Evolutionary conservation across 2,329 filamentous ascomycete genomes (phyloP).

Genomic region (Juglanconis juglandina): DNA sequence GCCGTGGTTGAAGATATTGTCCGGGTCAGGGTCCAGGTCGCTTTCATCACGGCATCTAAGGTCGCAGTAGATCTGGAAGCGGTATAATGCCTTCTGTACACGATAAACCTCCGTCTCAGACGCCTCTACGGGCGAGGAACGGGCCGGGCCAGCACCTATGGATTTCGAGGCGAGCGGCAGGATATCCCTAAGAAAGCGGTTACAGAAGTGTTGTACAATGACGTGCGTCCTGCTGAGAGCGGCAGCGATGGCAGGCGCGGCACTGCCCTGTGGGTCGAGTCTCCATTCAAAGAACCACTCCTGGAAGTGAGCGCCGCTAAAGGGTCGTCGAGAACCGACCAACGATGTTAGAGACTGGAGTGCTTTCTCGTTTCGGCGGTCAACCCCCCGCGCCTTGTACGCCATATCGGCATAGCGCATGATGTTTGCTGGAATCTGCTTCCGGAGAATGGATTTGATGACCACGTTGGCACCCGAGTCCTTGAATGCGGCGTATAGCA

Average conservation of each 20-base stretch:
- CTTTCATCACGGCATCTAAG: neutral
- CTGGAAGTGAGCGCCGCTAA: neutral
- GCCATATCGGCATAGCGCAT: neutral
- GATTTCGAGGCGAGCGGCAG: neutral
- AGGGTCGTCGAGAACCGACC: too few relatives aligned
- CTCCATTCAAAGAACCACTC: neutral
- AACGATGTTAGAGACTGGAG: neutral
- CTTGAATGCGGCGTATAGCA: neutral
- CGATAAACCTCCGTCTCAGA: neutral
- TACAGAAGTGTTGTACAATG: neutral
- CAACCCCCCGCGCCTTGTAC: neutral
- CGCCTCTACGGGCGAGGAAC: neutral
- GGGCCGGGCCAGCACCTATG: neutral
- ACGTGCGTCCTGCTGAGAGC: neutral
- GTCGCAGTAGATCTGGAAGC: conserved; percentile 2
- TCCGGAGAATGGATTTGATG: neutral
- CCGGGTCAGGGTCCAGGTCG: neutral
- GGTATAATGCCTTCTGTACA: neutral
- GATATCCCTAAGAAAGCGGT: neutral
- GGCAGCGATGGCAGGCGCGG: too few relatives aligned
- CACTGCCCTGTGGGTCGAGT: neutral
- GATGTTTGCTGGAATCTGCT: neutral
- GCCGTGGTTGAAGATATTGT: neutral
- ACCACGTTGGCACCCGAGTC: neutral
- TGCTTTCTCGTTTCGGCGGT: neutral